Evolutionary conservation across 176 grass and related monocot species (phyloP).

Genomic region (Ensete glaucum): DNA sequence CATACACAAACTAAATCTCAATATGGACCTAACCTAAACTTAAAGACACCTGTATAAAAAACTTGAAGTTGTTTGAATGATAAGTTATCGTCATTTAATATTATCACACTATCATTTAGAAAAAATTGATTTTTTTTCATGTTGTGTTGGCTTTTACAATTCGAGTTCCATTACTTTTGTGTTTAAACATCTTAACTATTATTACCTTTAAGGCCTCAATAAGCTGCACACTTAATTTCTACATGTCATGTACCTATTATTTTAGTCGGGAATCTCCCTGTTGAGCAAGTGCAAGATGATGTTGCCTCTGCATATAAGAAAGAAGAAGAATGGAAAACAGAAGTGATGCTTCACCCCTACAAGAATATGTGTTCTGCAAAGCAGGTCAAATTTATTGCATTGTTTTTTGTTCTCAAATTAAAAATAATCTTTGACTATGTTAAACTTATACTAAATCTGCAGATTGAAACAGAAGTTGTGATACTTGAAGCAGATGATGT

Average conservation of each 20-base stretch:
- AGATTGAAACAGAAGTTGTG: slow-evolving; percentile 43
- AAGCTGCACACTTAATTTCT: background rate
- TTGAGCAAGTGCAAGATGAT: slow-evolving; percentile 37
- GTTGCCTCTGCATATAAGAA: slow-evolving; percentile 37
- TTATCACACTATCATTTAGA: background rate
- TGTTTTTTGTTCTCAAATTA: no score
- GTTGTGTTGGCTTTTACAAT: background rate
- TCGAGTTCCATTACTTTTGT: background rate
- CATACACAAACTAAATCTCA: background rate
- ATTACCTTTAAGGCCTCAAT: no score
- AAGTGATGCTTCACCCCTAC: slow-evolving; percentile 34
- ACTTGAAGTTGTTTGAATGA: no score
- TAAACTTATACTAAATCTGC: background rate
- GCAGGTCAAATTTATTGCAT: slow-evolving; percentile 8
- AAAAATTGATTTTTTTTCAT: background rate
- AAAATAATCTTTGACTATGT: background rate
- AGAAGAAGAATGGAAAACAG: slow-evolving; percentile 29
- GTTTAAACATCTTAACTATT: no score
- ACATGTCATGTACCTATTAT: background rate
- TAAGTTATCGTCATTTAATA: no score
- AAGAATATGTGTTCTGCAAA: slow-evolving; percentile 37
- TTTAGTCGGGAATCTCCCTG: slow-evolving; percentile 47
- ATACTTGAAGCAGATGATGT: slow-evolving; percentile 42
- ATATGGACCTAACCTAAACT: no score
- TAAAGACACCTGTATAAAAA: no score